phyloP scores from a whole-genome alignment of 2,329 filamentous ascomycete genomes.

The Dendrostoma leiphaemia region DNA sequence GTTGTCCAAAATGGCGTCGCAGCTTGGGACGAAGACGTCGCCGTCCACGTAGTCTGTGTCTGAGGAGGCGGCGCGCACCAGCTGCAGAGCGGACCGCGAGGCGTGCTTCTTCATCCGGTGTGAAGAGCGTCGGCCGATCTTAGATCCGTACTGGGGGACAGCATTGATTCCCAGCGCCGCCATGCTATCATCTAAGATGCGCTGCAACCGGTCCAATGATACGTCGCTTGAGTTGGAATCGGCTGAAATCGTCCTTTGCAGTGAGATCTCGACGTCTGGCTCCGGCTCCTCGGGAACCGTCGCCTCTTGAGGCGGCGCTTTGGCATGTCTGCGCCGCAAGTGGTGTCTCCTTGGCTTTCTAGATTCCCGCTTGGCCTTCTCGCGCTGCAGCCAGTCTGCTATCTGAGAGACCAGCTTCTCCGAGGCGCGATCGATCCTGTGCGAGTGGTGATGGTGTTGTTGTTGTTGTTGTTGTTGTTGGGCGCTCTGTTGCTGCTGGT shows the following conservation, averaged over 20 bases:
- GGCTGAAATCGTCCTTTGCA: constrained; percentile 50
- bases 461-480: no score
- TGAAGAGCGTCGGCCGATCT: constrained; percentile 40
- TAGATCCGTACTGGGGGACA: constrained; percentile 42
- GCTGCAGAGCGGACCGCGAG: constrained; percentile 36
- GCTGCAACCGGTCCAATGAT: constrained; percentile 77
- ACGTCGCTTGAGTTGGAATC: constrained; percentile 67
- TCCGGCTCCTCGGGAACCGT: constrained; percentile 17
- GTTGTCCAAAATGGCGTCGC: constrained; percentile 84
- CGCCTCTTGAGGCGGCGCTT: constrained; percentile 32
- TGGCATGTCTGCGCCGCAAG: constrained; percentile 38
- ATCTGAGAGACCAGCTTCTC: constrained; percentile 71
- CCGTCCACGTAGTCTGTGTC: constrained; percentile 83
- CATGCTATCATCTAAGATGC: constrained; percentile 71
- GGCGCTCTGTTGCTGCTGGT: constrained; percentile 17
- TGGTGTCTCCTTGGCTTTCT: constrained; percentile 48
- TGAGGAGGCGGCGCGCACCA: constrained; percentile 60
- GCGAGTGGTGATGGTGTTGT: constrained; percentile 28
- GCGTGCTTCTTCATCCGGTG: constrained; percentile 37
- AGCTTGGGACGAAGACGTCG: constrained; percentile 80
- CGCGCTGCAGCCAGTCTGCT: constrained; percentile 77
- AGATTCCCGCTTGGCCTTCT: constrained; percentile 65
- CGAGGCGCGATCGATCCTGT: constrained; percentile 35
- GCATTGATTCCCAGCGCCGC: constrained; percentile 48
- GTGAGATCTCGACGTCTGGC: constrained; percentile 20